Percentiles rank a stretch among this genome's conserved stretches.
These are phyloP conservation scores for Hymenoscyphus albidus DNA, from an alignment of 2,329 filamentous ascomycete species.

Conservation along the genomic window DNA sequence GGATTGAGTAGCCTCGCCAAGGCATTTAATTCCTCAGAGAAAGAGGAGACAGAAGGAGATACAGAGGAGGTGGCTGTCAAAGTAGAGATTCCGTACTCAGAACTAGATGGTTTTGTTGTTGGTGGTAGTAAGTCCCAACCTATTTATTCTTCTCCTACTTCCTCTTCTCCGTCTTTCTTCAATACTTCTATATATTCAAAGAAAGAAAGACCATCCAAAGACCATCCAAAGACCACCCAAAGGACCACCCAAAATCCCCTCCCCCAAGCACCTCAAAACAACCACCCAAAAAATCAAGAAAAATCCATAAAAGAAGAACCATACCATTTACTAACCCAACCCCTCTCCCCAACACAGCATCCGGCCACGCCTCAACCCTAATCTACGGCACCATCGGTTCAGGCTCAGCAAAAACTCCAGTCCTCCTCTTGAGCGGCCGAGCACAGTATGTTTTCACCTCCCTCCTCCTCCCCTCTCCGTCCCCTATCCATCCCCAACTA, in stretches of 20 bases:
- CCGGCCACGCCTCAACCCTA: constrained; percentile 22
- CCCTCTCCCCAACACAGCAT: neutral
- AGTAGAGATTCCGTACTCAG: neutral
- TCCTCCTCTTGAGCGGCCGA: constrained; percentile 21
- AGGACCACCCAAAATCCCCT: no score
- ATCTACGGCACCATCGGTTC: constrained; percentile 19
- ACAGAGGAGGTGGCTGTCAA: neutral
- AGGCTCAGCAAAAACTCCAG: neutral
- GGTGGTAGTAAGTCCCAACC: neutral
- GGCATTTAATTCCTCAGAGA: neutral
- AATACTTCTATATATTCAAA: no score
- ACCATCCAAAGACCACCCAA: no score
- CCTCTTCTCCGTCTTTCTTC: no score
- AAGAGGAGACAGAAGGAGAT: no score
- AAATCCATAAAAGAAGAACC: neutral
- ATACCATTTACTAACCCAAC: constrained; percentile 6
- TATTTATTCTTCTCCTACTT: no score
- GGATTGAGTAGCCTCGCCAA: neutral
- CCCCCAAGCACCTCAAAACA: no score
- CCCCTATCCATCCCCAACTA: no score
- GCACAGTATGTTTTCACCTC: constrained; percentile 19
- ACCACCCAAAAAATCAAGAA: neutral
- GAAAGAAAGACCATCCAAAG: no score
- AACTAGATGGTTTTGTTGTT: neutral
- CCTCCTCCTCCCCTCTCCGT: neutral